phyloP scores from a whole-genome alignment of 2,329 filamentous ascomycete genomes.

The Aureobasidium leucospermi region DNA sequence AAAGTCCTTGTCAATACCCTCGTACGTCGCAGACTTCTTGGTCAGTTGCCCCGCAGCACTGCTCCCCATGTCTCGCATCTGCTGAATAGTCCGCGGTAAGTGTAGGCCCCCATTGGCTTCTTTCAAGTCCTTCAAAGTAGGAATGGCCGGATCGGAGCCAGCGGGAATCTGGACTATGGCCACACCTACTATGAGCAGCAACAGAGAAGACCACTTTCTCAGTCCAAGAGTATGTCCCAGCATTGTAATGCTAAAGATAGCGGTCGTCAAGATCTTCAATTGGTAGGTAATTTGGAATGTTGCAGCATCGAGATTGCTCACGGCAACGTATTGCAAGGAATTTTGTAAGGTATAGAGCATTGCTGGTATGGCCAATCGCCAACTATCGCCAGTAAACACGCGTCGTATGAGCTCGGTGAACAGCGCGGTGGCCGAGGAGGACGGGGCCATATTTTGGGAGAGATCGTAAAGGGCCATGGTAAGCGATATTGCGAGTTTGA shows the following conservation, averaged over 20 bases:
- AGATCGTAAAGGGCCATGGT: slow-evolving; percentile 84
- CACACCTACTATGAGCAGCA: slow-evolving; percentile 74
- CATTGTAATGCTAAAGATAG: slow-evolving; percentile 75
- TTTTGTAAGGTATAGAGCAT: slow-evolving; percentile 87
- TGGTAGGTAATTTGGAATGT: slow-evolving; percentile 93
- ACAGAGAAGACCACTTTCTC: slow-evolving; percentile 71
- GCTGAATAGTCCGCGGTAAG: slow-evolving; percentile 72
- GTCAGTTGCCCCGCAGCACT: slow-evolving; percentile 43
- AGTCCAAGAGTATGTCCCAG: slow-evolving; percentile 62
- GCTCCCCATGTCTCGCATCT: slow-evolving; percentile 60
- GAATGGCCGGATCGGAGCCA: slow-evolving; percentile 45
- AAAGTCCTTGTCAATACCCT: slow-evolving; percentile 68
- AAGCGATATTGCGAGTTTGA: slow-evolving; percentile 81
- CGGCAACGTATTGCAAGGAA: slow-evolving; percentile 83
- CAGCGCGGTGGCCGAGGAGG: slow-evolving; percentile 71
- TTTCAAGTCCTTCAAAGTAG: slow-evolving; percentile 54
- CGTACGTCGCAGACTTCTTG: slow-evolving; percentile 78
- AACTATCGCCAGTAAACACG: slow-evolving; percentile 84
- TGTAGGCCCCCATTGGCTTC: slow-evolving; percentile 52
- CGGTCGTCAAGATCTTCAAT: slow-evolving; percentile 86
- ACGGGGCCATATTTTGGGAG: slow-evolving; percentile 67
- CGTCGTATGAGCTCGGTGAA: slow-evolving; percentile 71
- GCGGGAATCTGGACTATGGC: slow-evolving; percentile 75
- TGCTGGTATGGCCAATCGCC: slow-evolving; percentile 89
- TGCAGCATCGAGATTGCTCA: slow-evolving; percentile 84